phyloP scores from a whole-genome alignment of 345 rosid species.

The Sisymbrium irio region DNA sequence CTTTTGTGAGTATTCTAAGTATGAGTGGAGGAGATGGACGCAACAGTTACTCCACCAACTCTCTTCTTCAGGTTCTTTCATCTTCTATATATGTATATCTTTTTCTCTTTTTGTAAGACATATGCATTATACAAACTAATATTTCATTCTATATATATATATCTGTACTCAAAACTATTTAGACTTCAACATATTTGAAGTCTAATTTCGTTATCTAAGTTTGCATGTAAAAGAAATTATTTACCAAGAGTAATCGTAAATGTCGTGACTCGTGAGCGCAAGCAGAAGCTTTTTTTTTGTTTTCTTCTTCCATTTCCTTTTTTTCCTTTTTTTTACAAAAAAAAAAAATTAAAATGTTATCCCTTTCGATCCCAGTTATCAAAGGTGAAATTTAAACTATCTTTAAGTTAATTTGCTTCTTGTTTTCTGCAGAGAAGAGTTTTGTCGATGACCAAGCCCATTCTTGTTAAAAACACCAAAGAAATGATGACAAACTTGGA shows the following conservation, averaged over 20 bases:
- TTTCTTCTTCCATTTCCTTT: no score
- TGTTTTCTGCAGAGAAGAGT: conserved; percentile 21
- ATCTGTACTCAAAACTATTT: neutral
- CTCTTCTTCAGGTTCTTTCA: conserved; percentile 22
- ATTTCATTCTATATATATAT: neutral
- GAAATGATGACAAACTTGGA: conserved; percentile 12
- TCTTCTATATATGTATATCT: neutral
- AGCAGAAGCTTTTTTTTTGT: no score
- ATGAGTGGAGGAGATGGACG: conserved; percentile 30
- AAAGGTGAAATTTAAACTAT: no score
- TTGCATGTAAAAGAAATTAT: neutral
- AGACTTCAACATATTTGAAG: neutral
- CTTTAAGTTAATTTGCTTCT: neutral
- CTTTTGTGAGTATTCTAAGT: conserved; percentile 1
- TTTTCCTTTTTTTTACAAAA: no score
- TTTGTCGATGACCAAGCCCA: conserved; percentile 7
- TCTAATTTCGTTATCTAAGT: neutral
- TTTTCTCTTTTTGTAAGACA: neutral
- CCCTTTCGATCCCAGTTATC: no score
- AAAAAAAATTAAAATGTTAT: no score
- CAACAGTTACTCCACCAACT: conserved; percentile 26
- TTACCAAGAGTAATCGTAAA: no score
- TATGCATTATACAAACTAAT: neutral
- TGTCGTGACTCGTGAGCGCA: no score
- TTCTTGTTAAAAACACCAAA: conserved; percentile 17